Base-by-base conservation (phyloP, 2,329 filamentous ascomycete genomes). In the Penicillium brevicompactum region DNA sequence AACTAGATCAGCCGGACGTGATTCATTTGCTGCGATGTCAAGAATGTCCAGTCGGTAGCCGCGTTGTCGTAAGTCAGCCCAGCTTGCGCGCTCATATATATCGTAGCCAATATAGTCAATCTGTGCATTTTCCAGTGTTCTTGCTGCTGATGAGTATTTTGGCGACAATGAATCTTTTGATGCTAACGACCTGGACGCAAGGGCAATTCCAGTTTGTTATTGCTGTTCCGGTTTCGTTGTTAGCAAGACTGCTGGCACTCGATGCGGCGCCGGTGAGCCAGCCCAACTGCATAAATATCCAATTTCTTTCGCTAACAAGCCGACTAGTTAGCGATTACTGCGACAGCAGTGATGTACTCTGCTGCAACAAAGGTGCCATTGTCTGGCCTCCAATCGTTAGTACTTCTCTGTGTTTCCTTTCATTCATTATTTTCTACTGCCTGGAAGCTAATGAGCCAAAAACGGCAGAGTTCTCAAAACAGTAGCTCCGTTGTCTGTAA, bases 61-160 rank as follows among this genome's bases (percentile, higher is more conserved):
- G 21, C 47, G 47, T 43, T 50, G 47, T 43, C 37, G 47, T 32
- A 50, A 16, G 21, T 50, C 47, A 22, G 47, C 47, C 47, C 47
- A 50, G 22, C 32, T 50, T 32, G 47, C 37, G 11, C 47, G 47
- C 38, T 50, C 47, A 38, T 50, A 32, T 43, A 50, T 21, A 50
- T 50, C 47, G 38, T 50, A 50, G 2, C 47, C 47, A 22, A 50
- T 21, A 50, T 50, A 50, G 37, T 50, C 37, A 24, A 50, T 18
- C n/a, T 22, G 16, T 22, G 41, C 41, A 44, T 44, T 44, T 21
- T 44, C 41, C n/a, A 44, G n/a, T 24, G 11, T 44, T 22, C 8
- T 13, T 13, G 21, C 41, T 18, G 41, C 41, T 7, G 41, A 44
- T 44, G 14, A 44, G 11, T 38, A 14, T 16, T 38, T 16, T 16